Conservation (phyloP, 108 stramenopile species). For the Pelagomonas calceolata region DNA sequence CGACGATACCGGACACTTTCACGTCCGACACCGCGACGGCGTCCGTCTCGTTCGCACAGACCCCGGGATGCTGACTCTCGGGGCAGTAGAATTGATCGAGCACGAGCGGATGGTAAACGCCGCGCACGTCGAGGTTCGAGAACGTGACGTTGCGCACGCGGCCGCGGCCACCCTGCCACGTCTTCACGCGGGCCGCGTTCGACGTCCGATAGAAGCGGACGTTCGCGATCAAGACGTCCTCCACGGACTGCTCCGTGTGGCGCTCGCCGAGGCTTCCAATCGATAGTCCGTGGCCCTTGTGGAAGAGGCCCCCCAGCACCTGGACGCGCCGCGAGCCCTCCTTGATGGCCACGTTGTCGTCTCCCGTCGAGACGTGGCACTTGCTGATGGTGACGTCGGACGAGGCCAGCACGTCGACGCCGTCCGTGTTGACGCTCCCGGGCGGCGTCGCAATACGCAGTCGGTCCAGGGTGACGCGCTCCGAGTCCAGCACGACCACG, state of each 20-base stretch:
- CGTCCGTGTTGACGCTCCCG: constrained; percentile 1
- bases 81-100: constrained; percentile 5
- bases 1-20: neutral
- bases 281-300: neutral
- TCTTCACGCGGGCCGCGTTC: neutral
- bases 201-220: neutral
- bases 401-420: neutral
- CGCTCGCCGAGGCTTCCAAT: constrained; percentile 1
- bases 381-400: neutral
- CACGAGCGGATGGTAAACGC: neutral
- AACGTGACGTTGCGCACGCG: neutral
- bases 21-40: neutral
- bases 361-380: neutral
- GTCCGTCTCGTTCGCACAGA: neutral
- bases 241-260: neutral
- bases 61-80: neutral
- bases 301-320: neutral
- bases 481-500: neutral
- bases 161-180: neutral
- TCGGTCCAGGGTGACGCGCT: neutral
- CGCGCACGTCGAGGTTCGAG: neutral
- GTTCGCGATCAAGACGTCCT: neutral
- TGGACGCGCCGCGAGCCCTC: neutral
- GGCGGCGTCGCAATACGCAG: neutral
- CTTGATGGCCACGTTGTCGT: constrained; percentile 4